Conservation (phyloP, 1,139 yeast genomes). For the Scheffersomyces cryptocercus region DNA sequence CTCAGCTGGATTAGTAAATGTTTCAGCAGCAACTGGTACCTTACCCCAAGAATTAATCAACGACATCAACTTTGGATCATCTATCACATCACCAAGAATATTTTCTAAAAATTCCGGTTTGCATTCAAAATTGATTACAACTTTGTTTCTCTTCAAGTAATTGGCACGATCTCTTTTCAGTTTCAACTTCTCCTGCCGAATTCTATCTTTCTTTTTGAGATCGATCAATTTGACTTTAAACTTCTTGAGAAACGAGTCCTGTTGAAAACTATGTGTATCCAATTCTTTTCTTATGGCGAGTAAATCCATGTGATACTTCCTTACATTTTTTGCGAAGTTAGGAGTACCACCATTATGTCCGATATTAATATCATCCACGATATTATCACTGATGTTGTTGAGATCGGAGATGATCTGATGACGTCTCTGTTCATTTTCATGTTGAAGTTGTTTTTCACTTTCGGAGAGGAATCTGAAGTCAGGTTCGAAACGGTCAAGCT, state of each 20-base stretch:
- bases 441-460: slow-evolving; percentile 12
- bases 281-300: slow-evolving; percentile 27
- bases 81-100: slow-evolving; percentile 4
- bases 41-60: slow-evolving; percentile 9
- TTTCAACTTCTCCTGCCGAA: slow-evolving; percentile 7
- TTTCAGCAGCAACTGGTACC: neutral
- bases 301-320: slow-evolving; percentile 27
- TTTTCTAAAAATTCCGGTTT: slow-evolving; percentile 7
- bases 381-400: slow-evolving; percentile 33
- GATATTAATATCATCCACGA: slow-evolving; percentile 1
- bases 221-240: slow-evolving; percentile 3
- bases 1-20: neutral
- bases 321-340: slow-evolving; percentile 25
- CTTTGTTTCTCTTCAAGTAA: slow-evolving; percentile 9
- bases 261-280: slow-evolving; percentile 31
- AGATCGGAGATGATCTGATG: slow-evolving; percentile 33
- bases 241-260: slow-evolving; percentile 16
- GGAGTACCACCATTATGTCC: neutral
- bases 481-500: neutral
- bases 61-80: slow-evolving; percentile 5
- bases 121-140: slow-evolving; percentile 18
- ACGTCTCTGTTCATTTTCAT: slow-evolving; percentile 20
- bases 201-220: slow-evolving; percentile 1
- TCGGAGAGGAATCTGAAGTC: neutral
- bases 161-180: too few relatives aligned